These are phyloP conservation scores for Trichoderma virens DNA, from an alignment of 495 filamentous ascomycete species.

Conservation along the genomic window DNA sequence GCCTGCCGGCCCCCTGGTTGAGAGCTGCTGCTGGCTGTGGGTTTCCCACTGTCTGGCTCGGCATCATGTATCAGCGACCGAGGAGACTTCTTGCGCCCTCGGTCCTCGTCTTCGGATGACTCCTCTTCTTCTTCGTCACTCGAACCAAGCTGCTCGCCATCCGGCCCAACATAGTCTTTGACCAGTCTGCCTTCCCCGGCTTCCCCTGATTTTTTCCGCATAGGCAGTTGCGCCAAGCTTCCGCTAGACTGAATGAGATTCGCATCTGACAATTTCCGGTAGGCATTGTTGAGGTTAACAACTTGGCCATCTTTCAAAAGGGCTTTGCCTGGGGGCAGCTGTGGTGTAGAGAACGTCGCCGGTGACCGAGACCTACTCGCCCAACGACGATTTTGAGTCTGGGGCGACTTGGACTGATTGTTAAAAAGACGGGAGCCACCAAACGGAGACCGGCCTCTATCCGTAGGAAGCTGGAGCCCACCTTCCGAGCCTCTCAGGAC, in stretches of 20 bases:
- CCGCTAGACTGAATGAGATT: slow-evolving; percentile 49
- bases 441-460: slow-evolving; percentile 39
- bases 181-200: slow-evolving; percentile 54
- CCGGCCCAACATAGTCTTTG: slow-evolving; percentile 60
- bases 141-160: slow-evolving; percentile 51
- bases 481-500: slow-evolving; percentile 39
- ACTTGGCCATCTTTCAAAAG: slow-evolving; percentile 44
- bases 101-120: slow-evolving; percentile 43
- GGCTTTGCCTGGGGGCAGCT: slow-evolving; percentile 31
- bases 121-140: slow-evolving; percentile 45
- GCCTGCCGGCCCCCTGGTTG: slow-evolving; percentile 24
- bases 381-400: slow-evolving; percentile 29
- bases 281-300: slow-evolving; percentile 51
- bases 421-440: slow-evolving; percentile 32
- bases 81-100: slow-evolving; percentile 39
- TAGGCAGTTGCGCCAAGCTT: slow-evolving; percentile 44
- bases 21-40: slow-evolving; percentile 11
- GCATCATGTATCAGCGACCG: slow-evolving; percentile 21
- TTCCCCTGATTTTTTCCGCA: slow-evolving; percentile 34
- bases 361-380: slow-evolving; percentile 56
- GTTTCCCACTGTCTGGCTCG: slow-evolving; percentile 20
- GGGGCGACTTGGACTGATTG: slow-evolving; percentile 58
- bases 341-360: slow-evolving; percentile 28
- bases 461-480: slow-evolving; percentile 34
- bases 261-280: slow-evolving; percentile 59